Evolutionary conservation across 2,329 filamentous ascomycete species (phyloP).

Genomic region (Bipolaris gigantea): DNA sequence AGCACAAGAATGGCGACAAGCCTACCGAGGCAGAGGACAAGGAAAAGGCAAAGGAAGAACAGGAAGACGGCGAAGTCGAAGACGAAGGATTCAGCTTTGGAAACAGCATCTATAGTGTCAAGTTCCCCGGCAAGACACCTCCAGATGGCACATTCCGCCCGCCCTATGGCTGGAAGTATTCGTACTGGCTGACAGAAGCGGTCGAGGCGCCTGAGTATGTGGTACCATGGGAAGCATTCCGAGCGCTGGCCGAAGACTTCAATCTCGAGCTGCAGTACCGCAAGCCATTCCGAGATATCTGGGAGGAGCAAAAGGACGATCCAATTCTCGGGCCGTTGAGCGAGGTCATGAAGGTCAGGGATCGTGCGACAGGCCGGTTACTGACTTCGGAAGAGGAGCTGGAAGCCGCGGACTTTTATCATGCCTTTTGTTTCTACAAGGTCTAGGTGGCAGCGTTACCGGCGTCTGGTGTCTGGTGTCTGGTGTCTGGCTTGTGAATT

Average conservation of each 20-base stretch:
- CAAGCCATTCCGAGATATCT: constrained; percentile 86
- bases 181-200: constrained; percentile 92
- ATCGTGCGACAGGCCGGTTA: constrained; percentile 65
- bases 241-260: constrained; percentile 92
- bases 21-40: constrained; percentile 29
- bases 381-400: constrained; percentile 83
- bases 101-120: constrained; percentile 88
- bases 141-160: constrained; percentile 89
- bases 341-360: constrained; percentile 92
- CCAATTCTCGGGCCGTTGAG: constrained; percentile 77
- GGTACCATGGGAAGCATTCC: constrained; percentile 96
- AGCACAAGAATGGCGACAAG: constrained; percentile 34
- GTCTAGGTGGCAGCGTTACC: constrained; percentile 54
- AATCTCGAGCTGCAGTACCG: constrained; percentile 95
- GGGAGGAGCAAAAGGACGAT: constrained; percentile 88
- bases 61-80: constrained; percentile 52
- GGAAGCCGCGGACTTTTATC: constrained; percentile 82
- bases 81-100: constrained; percentile 72
- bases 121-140: constrained; percentile 81
- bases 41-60: constrained; percentile 48
- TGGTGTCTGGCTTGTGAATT: neutral
- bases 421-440: constrained; percentile 97
- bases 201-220: constrained; percentile 98
- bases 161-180: constrained; percentile 97
- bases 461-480: constrained; percentile 4